Evolutionary conservation across 139 green algal genomes (phyloP), one percentile per base, ranked within the genome.

Genomic region (Chlamydomonas eustigma): DNA sequence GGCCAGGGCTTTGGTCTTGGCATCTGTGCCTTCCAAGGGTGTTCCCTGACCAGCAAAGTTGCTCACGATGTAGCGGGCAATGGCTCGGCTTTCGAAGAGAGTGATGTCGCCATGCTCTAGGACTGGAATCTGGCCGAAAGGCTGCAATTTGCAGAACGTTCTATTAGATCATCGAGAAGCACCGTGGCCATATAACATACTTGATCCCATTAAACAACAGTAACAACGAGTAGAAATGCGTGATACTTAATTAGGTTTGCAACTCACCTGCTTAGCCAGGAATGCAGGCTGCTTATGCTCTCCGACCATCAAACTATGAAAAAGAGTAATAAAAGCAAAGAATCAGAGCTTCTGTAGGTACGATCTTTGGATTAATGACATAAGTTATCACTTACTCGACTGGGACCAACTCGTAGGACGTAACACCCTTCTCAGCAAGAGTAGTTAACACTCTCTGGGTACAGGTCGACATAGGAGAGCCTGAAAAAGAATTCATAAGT

Each of bases 81-180:
- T 71, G 5, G 64, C 64, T 32, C 64, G 64, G 64, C 64, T 71
- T 33, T 71, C 64, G 39, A 71, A 71, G 24, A 71, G 25, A 32
- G 37, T 12, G 33, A 71, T 12, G 64, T 71, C 24, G 18, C 24
- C 24, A 5, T 71, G 33, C 18, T 37, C 24, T 33, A 71, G 64
- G 33, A 71, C 64, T 28, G 64, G 64, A 30, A 71, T 71, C 64
- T 71, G 28, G 64, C 64, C 64, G 64, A 71, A 71, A 5, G 64
- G 64, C 44, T 58, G 44, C 22, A 58, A 58, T 12, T 12, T 28
- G 44, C 12, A 22, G 44, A 22, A 22, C 12, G 44, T 28, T 12
- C 12, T 12, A 22, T 58, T 22, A 58, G 44, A 22, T 58, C 22
- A 22, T 28, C 12, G 44, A 22, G 12, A 58, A 58, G 12, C 12